Evolutionary conservation across 139 green algal species (phyloP).

Genomic region (Auxenochlorella pyrenoidosa): DNA sequence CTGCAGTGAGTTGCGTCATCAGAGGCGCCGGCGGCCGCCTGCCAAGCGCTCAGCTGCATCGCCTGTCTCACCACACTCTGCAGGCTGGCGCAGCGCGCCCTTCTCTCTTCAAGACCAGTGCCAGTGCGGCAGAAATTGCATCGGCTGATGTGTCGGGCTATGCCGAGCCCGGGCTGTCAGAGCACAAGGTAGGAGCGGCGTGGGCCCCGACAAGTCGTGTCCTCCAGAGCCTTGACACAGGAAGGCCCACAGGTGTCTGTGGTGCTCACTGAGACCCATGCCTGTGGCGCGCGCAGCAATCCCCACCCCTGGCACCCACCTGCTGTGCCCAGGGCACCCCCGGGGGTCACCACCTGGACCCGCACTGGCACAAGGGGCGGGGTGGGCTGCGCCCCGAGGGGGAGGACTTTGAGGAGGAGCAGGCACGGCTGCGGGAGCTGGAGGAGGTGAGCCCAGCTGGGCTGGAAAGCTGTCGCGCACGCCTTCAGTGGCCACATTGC

Average conservation of each 20-base stretch:
- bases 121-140: neutral
- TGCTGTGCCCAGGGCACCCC: neutral
- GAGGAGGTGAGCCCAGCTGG: neutral
- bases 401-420: neutral
- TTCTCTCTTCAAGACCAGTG: neutral
- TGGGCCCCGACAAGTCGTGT: no score
- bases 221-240: no score
- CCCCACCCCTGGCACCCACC: neutral
- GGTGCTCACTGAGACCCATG: no score
- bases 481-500: no score
- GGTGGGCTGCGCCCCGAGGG: conserved; percentile 4
- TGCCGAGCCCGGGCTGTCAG: neutral
- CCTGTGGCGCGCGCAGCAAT: no score
- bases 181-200: neutral
- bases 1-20: no score
- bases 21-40: no score
- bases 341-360: neutral
- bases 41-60: no score
- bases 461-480: no score
- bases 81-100: no score
- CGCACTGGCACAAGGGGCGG: neutral
- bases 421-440: neutral
- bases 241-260: no score
- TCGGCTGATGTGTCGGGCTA: conserved; percentile 11
- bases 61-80: no score